These are phyloP conservation scores for Berkeleyomyces basicola DNA, from an alignment of 2,329 filamentous ascomycete species.

Conservation along the genomic window DNA sequence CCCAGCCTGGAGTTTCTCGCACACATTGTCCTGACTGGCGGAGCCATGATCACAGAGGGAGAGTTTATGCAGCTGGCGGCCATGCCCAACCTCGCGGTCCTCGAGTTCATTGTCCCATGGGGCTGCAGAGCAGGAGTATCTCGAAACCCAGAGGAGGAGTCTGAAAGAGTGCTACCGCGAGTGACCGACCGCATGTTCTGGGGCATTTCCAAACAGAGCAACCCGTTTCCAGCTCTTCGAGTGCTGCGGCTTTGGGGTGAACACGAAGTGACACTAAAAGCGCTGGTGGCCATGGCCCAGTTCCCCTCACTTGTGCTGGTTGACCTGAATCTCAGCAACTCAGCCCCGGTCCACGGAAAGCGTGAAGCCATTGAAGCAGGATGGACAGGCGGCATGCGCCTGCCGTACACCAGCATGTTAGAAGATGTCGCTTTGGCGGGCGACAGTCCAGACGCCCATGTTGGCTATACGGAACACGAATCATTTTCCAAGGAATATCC, in stretches of 20 bases:
- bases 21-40: conserved; percentile 25
- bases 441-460: not conserved
- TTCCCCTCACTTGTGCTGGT: conserved; percentile 31
- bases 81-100: conserved; percentile 30
- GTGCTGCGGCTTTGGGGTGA: conserved; percentile 29
- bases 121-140: not conserved
- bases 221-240: conserved; percentile 31
- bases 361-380: not conserved
- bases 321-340: conserved; percentile 17
- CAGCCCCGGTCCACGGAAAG: not conserved
- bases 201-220: conserved; percentile 26
- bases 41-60: conserved; percentile 21
- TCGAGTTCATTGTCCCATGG: conserved; percentile 29
- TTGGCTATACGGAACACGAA: not conserved
- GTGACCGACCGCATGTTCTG: conserved; percentile 30
- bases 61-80: conserved; percentile 27
- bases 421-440: not conserved
- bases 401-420: not conserved
- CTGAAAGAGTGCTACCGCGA: conserved; percentile 20
- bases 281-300: conserved; percentile 24
- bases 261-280: conserved; percentile 23
- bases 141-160: conserved; percentile 15
- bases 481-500: not conserved
- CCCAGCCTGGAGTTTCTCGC: conserved; percentile 24
- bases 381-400: not conserved